Percentiles rank a stretch among this genome's conserved stretches.
Conservation (phyloP, 2,329 filamentous ascomycete genomes). For the Aspergillus neotritici region DNA sequence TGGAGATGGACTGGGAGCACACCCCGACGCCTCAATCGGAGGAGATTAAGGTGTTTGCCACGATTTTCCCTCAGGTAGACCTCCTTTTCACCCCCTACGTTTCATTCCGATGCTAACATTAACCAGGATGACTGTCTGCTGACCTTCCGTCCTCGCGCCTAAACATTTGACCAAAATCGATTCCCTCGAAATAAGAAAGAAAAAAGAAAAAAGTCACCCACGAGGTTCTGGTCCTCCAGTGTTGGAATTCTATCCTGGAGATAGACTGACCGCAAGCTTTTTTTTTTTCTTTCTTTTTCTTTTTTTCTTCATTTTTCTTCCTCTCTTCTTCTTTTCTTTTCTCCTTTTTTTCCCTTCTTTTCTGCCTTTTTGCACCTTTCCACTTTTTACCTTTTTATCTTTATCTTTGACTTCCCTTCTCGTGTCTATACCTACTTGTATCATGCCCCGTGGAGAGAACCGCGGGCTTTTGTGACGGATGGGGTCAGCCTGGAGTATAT, state of each 20-base stretch:
- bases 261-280: conserved; percentile 16
- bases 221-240: conserved; percentile 7
- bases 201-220: neutral
- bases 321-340: conserved; percentile 9
- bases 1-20: conserved; percentile 86
- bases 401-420: conserved; percentile 7
- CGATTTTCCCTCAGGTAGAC: conserved; percentile 85
- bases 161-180: conserved; percentile 13
- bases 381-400: no score
- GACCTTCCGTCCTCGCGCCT: conserved; percentile 55
- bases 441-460: neutral
- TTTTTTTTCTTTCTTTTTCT: conserved; percentile 10
- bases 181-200: neutral
- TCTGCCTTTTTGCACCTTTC: no score
- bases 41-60: conserved; percentile 97
- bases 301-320: conserved; percentile 6
- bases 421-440: neutral
- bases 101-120: conserved; percentile 17
- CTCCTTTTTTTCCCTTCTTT: conserved; percentile 5
- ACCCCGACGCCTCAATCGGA: conserved; percentile 76
- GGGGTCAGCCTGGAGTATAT: conserved; percentile 12
- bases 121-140: conserved; percentile 75
- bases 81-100: conserved; percentile 9
- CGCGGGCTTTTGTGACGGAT: conserved; percentile 2
- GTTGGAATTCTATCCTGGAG: conserved; percentile 20